Conservation (phyloP, 345 rosid species). For the Rhodomyrtus tomentosa region DNA sequence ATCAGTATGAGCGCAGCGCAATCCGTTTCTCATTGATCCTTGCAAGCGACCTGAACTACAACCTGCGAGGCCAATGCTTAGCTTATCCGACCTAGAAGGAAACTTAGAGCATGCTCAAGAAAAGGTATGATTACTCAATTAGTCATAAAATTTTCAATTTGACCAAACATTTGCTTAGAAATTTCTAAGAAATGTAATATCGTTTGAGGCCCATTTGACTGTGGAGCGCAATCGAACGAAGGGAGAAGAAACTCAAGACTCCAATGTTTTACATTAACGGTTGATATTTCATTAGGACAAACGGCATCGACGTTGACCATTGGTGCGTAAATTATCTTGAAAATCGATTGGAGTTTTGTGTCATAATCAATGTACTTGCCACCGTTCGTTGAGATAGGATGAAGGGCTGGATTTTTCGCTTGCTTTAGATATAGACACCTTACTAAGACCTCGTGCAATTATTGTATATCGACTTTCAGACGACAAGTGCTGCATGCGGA, state of each 20-base stretch:
- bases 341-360: neutral
- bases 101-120: too few relatives aligned
- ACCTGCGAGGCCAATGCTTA: neutral
- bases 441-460: neutral
- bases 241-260: too few relatives aligned
- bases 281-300: too few relatives aligned
- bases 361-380: neutral
- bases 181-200: neutral
- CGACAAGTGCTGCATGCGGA: neutral
- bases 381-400: neutral
- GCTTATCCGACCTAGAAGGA: slow-evolving; percentile 1
- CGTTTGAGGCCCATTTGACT: neutral
- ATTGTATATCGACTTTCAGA: neutral
- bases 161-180: too few relatives aligned
- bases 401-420: neutral
- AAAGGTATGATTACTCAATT: too few relatives aligned
- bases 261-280: too few relatives aligned
- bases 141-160: too few relatives aligned
- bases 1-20: too few relatives aligned
- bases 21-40: too few relatives aligned
- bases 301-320: neutral
- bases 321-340: neutral
- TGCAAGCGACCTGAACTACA: too few relatives aligned
- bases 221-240: neutral
- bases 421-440: neutral